Evolutionary conservation across 805 yeast genomes (phyloP), one percentile per base, ranked within the genome.

Genomic region (Ogataea saltuana): DNA sequence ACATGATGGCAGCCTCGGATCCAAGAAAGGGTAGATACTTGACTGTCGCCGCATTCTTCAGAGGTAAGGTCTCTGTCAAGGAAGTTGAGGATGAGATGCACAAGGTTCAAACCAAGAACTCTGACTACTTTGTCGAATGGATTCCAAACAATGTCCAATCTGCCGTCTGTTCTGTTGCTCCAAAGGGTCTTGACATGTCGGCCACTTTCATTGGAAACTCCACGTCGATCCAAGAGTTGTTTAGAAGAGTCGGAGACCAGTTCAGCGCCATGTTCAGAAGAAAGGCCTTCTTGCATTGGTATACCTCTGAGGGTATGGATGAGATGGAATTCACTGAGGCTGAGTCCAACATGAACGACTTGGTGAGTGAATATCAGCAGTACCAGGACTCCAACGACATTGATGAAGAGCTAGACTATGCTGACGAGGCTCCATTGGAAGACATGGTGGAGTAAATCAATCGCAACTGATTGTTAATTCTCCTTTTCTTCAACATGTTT

Each of bases 271-370:
- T 89, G 97, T 89, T 85, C 70, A 80, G 87, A 65, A 87, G 93
- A 73, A 85, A 84, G 68, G 97, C 97, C 51, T 89, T 89, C 81
- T 82, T 89, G 71, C 96, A 89, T 69, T 89, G 97, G 97, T 89
- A 88, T 71, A 86, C 93, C 8, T 78, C 83, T 56, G 97, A 89
- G 70, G 97, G 97, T 72, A 89, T 89, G 97, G 97, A 89, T 62
- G 95, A 85, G 71, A 76, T 83, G 75, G 97, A 89, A 71, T 89
- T 89, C 68, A 80, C 88, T 45, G 97, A 89, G 72, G 97, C 97
- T 41, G 95, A 88, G 71, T 82, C 91, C 42, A 86, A 89, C 65
- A 81, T 89, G 89, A 79, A 78, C 56, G 97, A 89, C 69, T 75
- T 89, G 62, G 89, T 88, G 44, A 79, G 83, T 61, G 97, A 89